These are phyloP conservation scores for Fusarium nelsonii DNA, from an alignment of 2,329 filamentous ascomycete genomes.

Conservation along the genomic window DNA sequence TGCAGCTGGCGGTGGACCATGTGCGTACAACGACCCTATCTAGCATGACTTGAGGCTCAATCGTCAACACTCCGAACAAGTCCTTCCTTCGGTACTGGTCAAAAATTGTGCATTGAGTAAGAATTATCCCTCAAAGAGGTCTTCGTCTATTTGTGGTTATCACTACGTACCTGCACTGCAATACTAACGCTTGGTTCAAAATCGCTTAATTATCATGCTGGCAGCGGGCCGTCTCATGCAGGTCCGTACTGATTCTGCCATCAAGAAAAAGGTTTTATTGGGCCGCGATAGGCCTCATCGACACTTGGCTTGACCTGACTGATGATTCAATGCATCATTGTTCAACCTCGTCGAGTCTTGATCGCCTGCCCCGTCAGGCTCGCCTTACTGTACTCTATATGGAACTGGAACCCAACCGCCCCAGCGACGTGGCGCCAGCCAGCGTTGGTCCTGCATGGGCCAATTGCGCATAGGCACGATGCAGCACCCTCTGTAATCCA, in stretches of 20 bases:
- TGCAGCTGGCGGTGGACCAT: conserved; percentile 31
- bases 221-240: conserved; percentile 44
- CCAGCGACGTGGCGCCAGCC: conserved; percentile 50
- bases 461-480: conserved; percentile 51
- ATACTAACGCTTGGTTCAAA: conserved; percentile 21
- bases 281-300: conserved; percentile 48
- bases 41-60: conserved; percentile 4
- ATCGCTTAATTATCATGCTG: conserved; percentile 32
- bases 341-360: conserved; percentile 36
- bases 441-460: conserved; percentile 43
- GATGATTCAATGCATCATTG: conserved; percentile 32
- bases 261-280: conserved; percentile 41
- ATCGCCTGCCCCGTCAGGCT: conserved; percentile 37
- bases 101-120: neutral
- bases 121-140: neutral
- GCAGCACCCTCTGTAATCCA: conserved; percentile 38
- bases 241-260: conserved; percentile 35
- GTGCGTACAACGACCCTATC: conserved; percentile 4
- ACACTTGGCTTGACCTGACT: conserved; percentile 20
- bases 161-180: conserved; percentile 1
- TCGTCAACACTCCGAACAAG: neutral
- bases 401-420: conserved; percentile 49
- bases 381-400: conserved; percentile 34
- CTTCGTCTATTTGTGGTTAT: neutral
- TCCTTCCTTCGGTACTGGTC: neutral